Evolutionary conservation across 257 asterid genomes (phyloP).

Genomic region (Solanum sejunctum): DNA sequence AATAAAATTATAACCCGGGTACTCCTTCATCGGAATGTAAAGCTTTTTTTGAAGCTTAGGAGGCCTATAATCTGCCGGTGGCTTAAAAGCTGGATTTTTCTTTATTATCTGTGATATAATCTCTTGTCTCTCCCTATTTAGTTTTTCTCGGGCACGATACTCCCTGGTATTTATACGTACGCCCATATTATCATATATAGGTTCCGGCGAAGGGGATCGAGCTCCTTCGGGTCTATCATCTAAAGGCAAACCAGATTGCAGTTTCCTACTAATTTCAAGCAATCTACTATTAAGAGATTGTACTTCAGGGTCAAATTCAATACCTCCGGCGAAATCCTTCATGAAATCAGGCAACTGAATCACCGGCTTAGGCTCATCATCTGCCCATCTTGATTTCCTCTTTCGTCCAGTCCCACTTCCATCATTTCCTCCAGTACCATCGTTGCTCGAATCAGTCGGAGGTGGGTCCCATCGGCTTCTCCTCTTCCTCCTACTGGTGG

Average conservation of each 20-base stretch:
- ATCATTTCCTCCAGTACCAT: constrained; percentile 16
- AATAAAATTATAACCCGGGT: constrained; percentile 87
- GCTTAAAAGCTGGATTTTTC: constrained; percentile 91
- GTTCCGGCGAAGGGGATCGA: constrained; percentile 96
- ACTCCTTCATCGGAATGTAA: constrained; percentile 90
- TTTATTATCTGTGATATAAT: constrained; percentile 77
- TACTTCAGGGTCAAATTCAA: constrained; percentile 83
- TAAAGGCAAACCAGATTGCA: constrained; percentile 78
- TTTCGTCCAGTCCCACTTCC: constrained; percentile 55
- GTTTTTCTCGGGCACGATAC: constrained; percentile 81
- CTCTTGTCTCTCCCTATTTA: constrained; percentile 90
- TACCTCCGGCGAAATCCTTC: constrained; percentile 80
- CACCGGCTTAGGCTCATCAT: constrained; percentile 70
- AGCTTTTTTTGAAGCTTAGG: constrained; percentile 88
- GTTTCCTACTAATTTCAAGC: constrained; percentile 73
- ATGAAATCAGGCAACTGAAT: constrained; percentile 81
- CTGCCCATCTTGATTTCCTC: constrained; percentile 96
- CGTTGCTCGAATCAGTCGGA: constrained; percentile 42
- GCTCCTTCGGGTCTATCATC: constrained; percentile 94
- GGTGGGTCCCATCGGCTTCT: constrained; percentile 90
- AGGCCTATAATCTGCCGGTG: constrained; percentile 96
- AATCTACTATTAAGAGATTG: constrained; percentile 78
- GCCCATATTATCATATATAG: constrained; percentile 82
- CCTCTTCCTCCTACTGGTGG: constrained; percentile 56
- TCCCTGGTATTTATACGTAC: constrained; percentile 88